Conservation (phyloP, 176 grass and related monocot species). For the Microstegium vimineum region DNA sequence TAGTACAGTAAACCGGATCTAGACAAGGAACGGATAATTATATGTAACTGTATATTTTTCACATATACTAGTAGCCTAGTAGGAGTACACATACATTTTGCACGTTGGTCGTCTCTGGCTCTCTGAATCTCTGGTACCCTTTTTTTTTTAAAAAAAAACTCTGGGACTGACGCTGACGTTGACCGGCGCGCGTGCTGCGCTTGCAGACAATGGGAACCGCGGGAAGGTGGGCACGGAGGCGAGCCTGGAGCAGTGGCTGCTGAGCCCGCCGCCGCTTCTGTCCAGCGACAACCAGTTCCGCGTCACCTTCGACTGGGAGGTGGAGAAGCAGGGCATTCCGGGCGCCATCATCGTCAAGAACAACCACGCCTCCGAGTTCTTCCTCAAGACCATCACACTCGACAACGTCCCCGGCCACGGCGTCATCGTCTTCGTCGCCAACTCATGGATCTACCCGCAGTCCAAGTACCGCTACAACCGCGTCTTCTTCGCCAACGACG, state of each 20-base stretch:
- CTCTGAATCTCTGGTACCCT: too few relatives aligned
- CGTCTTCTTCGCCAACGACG: not conserved
- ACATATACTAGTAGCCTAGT: too few relatives aligned
- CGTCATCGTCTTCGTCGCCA: conserved; percentile 39
- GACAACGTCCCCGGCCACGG: conserved; percentile 29
- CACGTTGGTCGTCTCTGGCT: too few relatives aligned
- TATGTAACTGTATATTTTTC: too few relatives aligned
- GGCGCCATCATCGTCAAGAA: conserved; percentile 53
- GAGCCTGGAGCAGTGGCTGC: conserved; percentile 33
- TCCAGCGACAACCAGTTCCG: not conserved
- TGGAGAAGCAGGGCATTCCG: not conserved
- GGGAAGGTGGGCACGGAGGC: conserved; percentile 24
- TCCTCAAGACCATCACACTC: conserved; percentile 8
- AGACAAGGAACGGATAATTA: too few relatives aligned
- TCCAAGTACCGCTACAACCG: conserved; percentile 36
- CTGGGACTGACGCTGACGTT: too few relatives aligned
- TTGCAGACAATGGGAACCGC: conserved; percentile 33
- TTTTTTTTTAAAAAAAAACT: too few relatives aligned
- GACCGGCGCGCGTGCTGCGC: too few relatives aligned
- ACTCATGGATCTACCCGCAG: conserved; percentile 57
- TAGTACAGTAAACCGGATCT: too few relatives aligned
- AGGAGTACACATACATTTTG: too few relatives aligned
- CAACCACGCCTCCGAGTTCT: conserved; percentile 37
- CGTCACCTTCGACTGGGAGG: conserved; percentile 53
- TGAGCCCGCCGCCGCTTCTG: not conserved